Percentiles rank a stretch among this genome's conserved stretches.
Evolutionary conservation across 139 green algal species (phyloP).

Genomic region (Picochlorum costavermella): DNA sequence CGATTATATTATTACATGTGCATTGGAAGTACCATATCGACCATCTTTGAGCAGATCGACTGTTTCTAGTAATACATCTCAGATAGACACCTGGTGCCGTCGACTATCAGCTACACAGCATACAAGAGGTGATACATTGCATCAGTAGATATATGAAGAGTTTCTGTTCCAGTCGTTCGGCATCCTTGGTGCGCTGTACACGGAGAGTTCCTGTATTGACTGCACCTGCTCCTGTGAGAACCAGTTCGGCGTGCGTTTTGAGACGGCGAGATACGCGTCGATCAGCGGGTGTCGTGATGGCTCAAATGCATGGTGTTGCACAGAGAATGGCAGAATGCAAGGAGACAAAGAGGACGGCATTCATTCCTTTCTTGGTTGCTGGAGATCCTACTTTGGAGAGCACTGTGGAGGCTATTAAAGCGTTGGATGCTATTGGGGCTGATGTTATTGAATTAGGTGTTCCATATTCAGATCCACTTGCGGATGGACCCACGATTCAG

Average conservation of each 20-base stretch:
- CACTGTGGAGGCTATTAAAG: constrained; percentile 68
- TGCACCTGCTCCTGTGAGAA: too few relatives aligned
- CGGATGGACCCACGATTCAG: constrained; percentile 94
- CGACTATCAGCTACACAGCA: too few relatives aligned
- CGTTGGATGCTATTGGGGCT: constrained; percentile 57
- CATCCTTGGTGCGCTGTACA: background rate
- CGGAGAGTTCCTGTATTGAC: background rate
- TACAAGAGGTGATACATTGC: too few relatives aligned
- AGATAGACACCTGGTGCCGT: too few relatives aligned
- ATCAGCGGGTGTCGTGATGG: background rate
- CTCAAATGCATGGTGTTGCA: background rate
- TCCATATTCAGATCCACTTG: constrained; percentile 85
- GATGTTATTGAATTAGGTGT: constrained; percentile 98
- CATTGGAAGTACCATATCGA: too few relatives aligned
- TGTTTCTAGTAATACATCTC: too few relatives aligned
- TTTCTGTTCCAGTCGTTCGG: too few relatives aligned
- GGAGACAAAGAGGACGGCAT: constrained; percentile 45
- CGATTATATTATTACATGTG: too few relatives aligned
- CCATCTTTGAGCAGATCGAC: too few relatives aligned
- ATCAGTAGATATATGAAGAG: too few relatives aligned
- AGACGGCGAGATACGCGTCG: too few relatives aligned
- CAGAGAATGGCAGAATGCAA: background rate
- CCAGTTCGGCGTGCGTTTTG: too few relatives aligned
- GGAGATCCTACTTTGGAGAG: constrained; percentile 88
- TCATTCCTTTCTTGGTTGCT: constrained; percentile 93